Base-by-base conservation (phyloP, 2,329 filamentous ascomycete species). In the Colletotrichum caudatum region DNA sequence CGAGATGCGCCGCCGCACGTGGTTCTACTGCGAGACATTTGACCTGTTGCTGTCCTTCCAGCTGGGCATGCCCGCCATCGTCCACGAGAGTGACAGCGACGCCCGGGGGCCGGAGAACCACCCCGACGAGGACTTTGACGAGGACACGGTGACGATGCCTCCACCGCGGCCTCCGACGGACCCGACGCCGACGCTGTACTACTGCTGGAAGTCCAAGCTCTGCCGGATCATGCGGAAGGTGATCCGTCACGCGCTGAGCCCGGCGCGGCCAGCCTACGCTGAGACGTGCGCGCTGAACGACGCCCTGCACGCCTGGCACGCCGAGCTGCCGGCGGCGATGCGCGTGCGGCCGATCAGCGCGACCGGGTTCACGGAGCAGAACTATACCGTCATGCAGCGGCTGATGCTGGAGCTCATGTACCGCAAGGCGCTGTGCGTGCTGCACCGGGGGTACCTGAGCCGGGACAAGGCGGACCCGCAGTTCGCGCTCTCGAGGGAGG, bases 121-220 rank as follows among this genome's bases (percentile, higher is more conserved):
- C 9, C 80, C 78, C 61, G 86, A 89, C 72, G 81, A 84, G 16
- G 87, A 88, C 75, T 87, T 89, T 74, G 84, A 86, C 74, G 85
- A 87, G 75, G 78, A 81, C 26, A 80, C 81, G 20, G 76, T 77
- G 14, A 78, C 81, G 5, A 78, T 87, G 62, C 85, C 86, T 1
- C 78, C 80, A 0, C 80, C 83, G 2, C 80, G 85, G 1, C 81
- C 83, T 2, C 76, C 80, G 29, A 82, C 82, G 0, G 84, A 86
- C 53, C 79, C 83, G 20, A 84, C 83, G 2, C 81, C 83, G 8
- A 79, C 82, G 48, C 77, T 87, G 3, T 84, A 83, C 66, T 81
- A 83, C 71, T 80, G 79, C 66, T 80, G 78, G 73, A 86, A 86
- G 73, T 82, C 81, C n/a, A 80, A 77, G 57, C 79, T 86, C 18